Conservation (phyloP, 2,329 filamentous ascomycete genomes). For the Pestalotiopsis fici region DNA sequence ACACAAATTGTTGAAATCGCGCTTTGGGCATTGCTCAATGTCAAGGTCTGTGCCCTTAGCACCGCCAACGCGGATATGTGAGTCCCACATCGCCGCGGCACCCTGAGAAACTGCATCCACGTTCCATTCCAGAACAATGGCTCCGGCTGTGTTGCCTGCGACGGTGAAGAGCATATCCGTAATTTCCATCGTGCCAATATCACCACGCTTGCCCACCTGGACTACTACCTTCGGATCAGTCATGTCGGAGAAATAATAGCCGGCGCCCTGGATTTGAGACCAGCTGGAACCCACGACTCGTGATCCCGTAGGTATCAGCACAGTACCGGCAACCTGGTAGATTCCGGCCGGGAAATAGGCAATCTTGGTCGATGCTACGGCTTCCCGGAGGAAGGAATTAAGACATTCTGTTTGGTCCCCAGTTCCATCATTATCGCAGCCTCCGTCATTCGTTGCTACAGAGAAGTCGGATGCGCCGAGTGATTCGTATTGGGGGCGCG, state of each 20-base stretch:
- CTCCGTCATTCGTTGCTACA: conserved; percentile 11
- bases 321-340: conserved; percentile 22
- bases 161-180: conserved; percentile 69
- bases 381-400: conserved; percentile 20
- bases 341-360: conserved; percentile 27
- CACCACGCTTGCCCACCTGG: conserved; percentile 62
- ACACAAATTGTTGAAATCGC: conserved; percentile 51
- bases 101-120: conserved; percentile 55
- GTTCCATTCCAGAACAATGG: conserved; percentile 75
- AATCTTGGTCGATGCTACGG: not conserved
- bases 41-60: conserved; percentile 66
- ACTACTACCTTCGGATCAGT: conserved; percentile 65
- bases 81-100: conserved; percentile 61
- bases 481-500: conserved; percentile 36
- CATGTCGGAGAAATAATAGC: conserved; percentile 57
- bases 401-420: conserved; percentile 25
- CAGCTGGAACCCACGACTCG: conserved; percentile 68
- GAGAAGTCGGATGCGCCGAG: conserved; percentile 3
- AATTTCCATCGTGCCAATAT: conserved; percentile 67
- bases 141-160: conserved; percentile 66
- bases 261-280: conserved; percentile 67
- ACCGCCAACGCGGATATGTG: conserved; percentile 75
- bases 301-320: conserved; percentile 40
- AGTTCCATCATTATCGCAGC: conserved; percentile 33
- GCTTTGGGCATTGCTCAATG: conserved; percentile 57